Evolutionary conservation across 2,329 filamentous ascomycete genomes (phyloP), one percentile per base, ranked within the genome.

Genomic region (Colletotrichum cordylinicola): DNA sequence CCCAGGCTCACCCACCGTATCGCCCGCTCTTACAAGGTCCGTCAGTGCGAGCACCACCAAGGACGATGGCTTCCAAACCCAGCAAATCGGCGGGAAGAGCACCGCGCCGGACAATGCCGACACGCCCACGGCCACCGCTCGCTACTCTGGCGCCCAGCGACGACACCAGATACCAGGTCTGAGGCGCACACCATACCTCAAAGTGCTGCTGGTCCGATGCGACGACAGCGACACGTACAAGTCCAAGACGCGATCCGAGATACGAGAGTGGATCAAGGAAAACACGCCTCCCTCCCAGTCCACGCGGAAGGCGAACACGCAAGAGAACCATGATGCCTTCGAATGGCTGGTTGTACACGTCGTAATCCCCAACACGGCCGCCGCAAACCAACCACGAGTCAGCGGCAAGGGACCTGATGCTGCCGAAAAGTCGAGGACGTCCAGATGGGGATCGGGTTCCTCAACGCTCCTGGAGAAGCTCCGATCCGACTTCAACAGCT

Each of bases 161-260:
- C 91, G 97, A 66, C 97, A 99, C 83, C 97, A 99, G 83, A 98
- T 99, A 70, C 97, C 97, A 2, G 98, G 97, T 5, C 87, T 99
- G 72, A 93, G 96, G 52, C 94, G 95, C 77, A 98, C 96, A 1
- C 96, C 98, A 1, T 99, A 99, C 83, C 89, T 99, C 75, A 98
- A 98, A 83, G 87, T 99, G 8, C 94, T 96, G 73, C 87, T 99
- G 3, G 90, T 99, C 69, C 92, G 96, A 81, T 98, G 97, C 85
- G 97, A 98, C 86, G 97, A 99, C 82, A 98, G 96, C 81, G 98
- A 99, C 64, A 92, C 92, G 10, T 99, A 99, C 89, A 98, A 98
- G 85, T 88, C 91, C 2, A 92, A 92, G 15, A 93, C 95, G 8
- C 91, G 96, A 67, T 92, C 94, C 80, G 92, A 95, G 79, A 89